These are phyloP conservation scores for Diplodia intermedia DNA, from an alignment of 2,329 filamentous ascomycete species.

Conservation along the genomic window DNA sequence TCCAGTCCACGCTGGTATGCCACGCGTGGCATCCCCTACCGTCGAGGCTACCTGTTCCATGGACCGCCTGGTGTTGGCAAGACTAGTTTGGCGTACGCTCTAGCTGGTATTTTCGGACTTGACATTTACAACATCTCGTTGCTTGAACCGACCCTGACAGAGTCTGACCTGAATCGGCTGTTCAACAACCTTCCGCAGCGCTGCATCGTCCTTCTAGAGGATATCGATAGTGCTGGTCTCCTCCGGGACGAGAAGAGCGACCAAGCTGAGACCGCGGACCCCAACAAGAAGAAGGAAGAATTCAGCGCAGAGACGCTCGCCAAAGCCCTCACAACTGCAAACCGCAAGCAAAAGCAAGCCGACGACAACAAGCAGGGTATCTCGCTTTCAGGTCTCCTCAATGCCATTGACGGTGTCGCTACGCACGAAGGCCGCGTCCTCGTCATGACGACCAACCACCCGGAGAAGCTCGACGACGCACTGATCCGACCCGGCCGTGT, in stretches of 20 bases:
- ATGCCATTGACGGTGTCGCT: constrained; percentile 82
- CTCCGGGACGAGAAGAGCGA: constrained; percentile 45
- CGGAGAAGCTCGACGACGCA: constrained; percentile 74
- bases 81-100: constrained; percentile 52
- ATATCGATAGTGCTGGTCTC: constrained; percentile 57
- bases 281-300: constrained; percentile 33
- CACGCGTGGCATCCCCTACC: constrained; percentile 83
- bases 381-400: constrained; percentile 78
- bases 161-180: constrained; percentile 63
- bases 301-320: constrained; percentile 34
- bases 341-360: constrained; percentile 31
- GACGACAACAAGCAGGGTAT: constrained; percentile 58
- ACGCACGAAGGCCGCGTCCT: constrained; percentile 79
- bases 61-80: constrained; percentile 82
- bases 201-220: constrained; percentile 57
- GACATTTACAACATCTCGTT: constrained; percentile 56
- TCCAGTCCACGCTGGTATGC: constrained; percentile 79
- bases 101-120: constrained; percentile 57
- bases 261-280: constrained; percentile 35
- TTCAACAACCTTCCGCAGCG: constrained; percentile 53
- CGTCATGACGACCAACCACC: constrained; percentile 83
- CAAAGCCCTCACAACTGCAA: constrained; percentile 34
- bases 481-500: constrained; percentile 76
- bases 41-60: constrained; percentile 79
- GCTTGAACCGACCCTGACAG: constrained; percentile 74